Evolutionary conservation across 2,329 filamentous ascomycete species (phyloP), one percentile per base, ranked within the genome.

Genomic region (Colletotrichum caudatum): DNA sequence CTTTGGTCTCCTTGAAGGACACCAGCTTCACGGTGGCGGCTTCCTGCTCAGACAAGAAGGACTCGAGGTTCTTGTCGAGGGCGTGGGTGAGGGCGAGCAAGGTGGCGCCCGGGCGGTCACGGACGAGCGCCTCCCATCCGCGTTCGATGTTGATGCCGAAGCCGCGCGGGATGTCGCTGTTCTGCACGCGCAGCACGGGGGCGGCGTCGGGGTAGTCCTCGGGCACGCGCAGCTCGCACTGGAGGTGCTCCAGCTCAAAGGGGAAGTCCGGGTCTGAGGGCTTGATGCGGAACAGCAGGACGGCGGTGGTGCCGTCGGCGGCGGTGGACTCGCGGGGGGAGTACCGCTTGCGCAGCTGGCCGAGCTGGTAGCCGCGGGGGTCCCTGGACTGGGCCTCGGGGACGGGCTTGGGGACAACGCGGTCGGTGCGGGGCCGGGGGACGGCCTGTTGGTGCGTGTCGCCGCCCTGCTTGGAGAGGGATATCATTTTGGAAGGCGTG

Each of bases 251-350:
- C 77, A 95, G 84, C 73, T 94, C 92, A 79, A 93, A 95, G 0
- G 93, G 92, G 76, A 96, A 95, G 77, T 96, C 93, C 0, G 93
- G 93, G 78, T 96, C 93, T 7, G 93, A 94, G 6, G 93, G 93
- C 16, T 82, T 82, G 73, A 96, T 82, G 63, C 85, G 88, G 80
- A 95, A 93, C 12, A 84, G 81, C 50, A 95, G 80, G 20, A 39
- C 37, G 12, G 87, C 85, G 0, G 88, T 89, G 3, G 84, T 84
- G 60, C 87, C 85, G 71, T 86, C 80, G 8, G 80, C 77, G 3
- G 83, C 76, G 18, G 77, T 81, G 14, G 81, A 80, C 72, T 87
- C 84, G 60, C 80, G 82, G 8, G 87, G 84, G 1, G 82, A 84
- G 79, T 90, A 95, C 44, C 93, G 88, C 74, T 89, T 88, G 76